phyloP scores from a whole-genome alignment of 257 asterid genomes.

The Solanum acaule region DNA sequence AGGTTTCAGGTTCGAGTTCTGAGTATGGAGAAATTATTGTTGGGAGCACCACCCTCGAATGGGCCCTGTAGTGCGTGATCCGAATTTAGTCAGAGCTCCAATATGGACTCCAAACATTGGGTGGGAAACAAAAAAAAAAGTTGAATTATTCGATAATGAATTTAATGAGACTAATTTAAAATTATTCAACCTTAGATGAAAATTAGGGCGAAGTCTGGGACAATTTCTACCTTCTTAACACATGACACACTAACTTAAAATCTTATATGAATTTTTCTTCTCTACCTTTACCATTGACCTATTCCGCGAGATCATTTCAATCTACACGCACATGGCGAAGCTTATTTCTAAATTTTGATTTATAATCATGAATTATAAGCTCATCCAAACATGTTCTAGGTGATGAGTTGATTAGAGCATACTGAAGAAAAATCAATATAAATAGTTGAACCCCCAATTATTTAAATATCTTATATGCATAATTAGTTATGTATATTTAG shows the following conservation, averaged over 20 bases:
- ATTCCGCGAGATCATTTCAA: no score
- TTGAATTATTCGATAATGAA: not conserved
- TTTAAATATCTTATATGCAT: not conserved
- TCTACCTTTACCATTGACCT: not conserved
- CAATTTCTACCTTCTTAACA: not conserved
- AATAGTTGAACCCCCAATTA: not conserved
- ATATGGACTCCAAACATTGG: no score
- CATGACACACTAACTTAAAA: not conserved
- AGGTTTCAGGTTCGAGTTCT: no score
- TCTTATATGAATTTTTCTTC: no score
- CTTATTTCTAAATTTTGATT: no score
- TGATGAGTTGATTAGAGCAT: not conserved
- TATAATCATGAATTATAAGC: no score
- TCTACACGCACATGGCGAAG: no score
- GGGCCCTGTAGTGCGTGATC: rapidly evolving
- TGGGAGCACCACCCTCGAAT: rapidly evolving
- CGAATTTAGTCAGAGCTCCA: rapidly evolving
- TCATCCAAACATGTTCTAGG: no score
- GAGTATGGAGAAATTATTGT: rapidly evolving
- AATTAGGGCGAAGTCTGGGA: not conserved
- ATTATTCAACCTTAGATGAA: not conserved
- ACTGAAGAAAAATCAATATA: not conserved
- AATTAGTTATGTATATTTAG: not conserved
- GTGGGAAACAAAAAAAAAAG: no score
- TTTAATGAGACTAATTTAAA: not conserved